These are phyloP conservation scores for Aspergillus brunneoviolaceus DNA, from an alignment of 2,329 filamentous ascomycete genomes.

Conservation along the genomic window DNA sequence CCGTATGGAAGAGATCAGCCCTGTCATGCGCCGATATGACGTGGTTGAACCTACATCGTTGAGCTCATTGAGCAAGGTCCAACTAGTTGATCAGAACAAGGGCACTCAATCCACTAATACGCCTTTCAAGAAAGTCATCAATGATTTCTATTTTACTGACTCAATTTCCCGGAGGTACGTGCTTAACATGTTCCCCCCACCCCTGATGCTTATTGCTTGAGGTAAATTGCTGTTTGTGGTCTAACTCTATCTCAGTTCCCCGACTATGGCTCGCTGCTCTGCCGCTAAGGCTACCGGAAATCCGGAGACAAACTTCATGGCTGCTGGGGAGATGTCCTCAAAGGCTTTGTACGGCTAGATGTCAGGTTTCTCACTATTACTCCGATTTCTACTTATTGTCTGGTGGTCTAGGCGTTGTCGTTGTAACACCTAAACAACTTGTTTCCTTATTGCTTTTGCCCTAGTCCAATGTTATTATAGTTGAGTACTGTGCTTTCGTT, in stretches of 20 bases:
- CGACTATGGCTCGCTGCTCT: constrained; percentile 97
- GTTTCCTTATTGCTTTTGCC: constrained; percentile 19
- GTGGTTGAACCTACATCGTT: constrained; percentile 80
- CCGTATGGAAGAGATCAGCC: constrained; percentile 93
- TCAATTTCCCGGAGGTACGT: constrained; percentile 90
- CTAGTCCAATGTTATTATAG: constrained; percentile 5
- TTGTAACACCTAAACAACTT: constrained; percentile 37
- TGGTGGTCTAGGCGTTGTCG: constrained; percentile 38
- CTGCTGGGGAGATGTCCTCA: constrained; percentile 57
- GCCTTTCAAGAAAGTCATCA: constrained; percentile 79
- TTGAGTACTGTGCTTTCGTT: constrained; percentile 22
- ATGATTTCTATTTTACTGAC: constrained; percentile 99
- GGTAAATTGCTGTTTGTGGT: not conserved
- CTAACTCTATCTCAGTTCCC: constrained; percentile 62
- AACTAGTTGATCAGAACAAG: constrained; percentile 96
- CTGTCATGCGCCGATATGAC: constrained; percentile 85
- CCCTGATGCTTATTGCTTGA: not conserved
- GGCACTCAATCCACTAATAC: constrained; percentile 69
- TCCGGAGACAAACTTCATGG: constrained; percentile 76
- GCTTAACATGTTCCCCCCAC: not conserved
- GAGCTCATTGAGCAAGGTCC: constrained; percentile 78
- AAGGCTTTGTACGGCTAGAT: constrained; percentile 41
- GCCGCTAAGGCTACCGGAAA: constrained; percentile 83
- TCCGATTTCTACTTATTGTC: constrained; percentile 14
- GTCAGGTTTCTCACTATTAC: constrained; percentile 25